These are phyloP conservation scores for Lotmaria passim DNA, from an alignment of 208 protist genomes.

Conservation along the genomic window DNA sequence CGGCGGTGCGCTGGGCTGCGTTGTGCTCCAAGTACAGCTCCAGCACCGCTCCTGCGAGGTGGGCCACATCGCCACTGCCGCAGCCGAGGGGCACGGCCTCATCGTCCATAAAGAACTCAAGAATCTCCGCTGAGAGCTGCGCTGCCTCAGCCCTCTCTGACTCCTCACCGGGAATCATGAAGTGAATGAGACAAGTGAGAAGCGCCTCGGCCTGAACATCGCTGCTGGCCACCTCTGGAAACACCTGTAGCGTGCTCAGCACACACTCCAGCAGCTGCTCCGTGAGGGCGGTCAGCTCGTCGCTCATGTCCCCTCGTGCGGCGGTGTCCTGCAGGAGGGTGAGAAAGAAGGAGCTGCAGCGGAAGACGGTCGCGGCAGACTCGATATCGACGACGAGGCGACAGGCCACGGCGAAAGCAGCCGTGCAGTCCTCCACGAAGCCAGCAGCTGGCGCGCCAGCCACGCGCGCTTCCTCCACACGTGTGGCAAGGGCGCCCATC, in stretches of 20 bases:
- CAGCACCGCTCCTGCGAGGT: conserved; percentile 46
- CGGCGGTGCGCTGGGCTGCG: conserved; percentile 17
- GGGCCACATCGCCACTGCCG: conserved; percentile 46
- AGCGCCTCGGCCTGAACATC: conserved; percentile 24
- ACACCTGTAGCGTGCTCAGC: conserved; percentile 46
- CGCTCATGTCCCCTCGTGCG: conserved; percentile 3
- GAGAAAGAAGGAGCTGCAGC: conserved; percentile 39
- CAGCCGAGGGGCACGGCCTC: conserved; percentile 68
- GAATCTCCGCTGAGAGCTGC: conserved; percentile 29
- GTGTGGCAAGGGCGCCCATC: conserved; percentile 14
- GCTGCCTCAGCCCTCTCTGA: conserved; percentile 11
- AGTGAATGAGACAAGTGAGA: conserved; percentile 44
- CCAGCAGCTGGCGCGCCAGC: background rate
- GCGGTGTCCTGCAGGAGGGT: conserved; percentile 20
- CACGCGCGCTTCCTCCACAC: conserved; percentile 11
- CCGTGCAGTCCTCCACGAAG: conserved; percentile 24
- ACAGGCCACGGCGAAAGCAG: conserved; percentile 36
- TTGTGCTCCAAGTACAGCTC: conserved; percentile 63
- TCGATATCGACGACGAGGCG: conserved; percentile 39
- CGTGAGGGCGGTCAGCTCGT: conserved; percentile 7
- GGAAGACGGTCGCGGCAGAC: conserved; percentile 39
- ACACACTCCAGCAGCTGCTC: conserved; percentile 59
- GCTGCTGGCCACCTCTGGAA: conserved; percentile 40
- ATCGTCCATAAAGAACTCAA: conserved; percentile 56
- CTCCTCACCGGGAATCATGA: conserved; percentile 36